Percentiles rank a stretch among this genome's conserved stretches.
phyloP scores from a whole-genome alignment of 163 green algal species.

The Volvox carteri region DNA sequence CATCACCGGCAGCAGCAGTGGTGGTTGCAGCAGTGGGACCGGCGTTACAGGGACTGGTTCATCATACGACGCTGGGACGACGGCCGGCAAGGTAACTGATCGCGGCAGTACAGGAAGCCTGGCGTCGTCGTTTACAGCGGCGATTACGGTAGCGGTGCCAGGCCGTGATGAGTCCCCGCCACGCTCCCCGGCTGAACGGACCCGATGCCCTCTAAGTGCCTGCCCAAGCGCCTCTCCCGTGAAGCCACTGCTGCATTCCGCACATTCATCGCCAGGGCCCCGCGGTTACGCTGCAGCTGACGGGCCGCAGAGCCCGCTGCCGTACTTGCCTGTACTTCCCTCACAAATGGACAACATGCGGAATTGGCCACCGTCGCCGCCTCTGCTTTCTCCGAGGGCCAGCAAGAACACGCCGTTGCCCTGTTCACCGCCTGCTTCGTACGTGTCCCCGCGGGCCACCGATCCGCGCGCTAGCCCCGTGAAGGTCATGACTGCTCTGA shows the following conservation, averaged over 20 bases:
- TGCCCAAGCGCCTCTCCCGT: slow-evolving; percentile 31
- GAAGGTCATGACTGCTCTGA: slow-evolving; percentile 14
- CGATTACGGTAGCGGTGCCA: neutral
- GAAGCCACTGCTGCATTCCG: slow-evolving; percentile 10
- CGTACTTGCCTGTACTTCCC: neutral
- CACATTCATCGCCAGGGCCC: neutral
- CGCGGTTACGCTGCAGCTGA: neutral
- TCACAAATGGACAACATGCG: neutral
- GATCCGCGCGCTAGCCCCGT: slow-evolving; percentile 39
- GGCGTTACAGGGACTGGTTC: neutral
- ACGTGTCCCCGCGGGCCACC: slow-evolving; percentile 22
- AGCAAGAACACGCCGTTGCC: neutral
- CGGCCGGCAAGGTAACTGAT: no score
- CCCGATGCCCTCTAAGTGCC: neutral
- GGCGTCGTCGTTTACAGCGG: neutral
- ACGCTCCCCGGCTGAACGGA: slow-evolving; percentile 30
- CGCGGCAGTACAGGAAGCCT: neutral
- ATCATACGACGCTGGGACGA: neutral
- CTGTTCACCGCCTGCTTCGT: neutral
- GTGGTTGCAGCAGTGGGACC: neutral
- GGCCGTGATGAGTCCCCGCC: slow-evolving; percentile 10
- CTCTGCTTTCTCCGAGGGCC: neutral
- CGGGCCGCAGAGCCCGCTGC: neutral
- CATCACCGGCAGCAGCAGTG: neutral
- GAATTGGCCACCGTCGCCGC: neutral